A percentile compares a stretch with the other conserved stretches of the same genome.
These are phyloP conservation scores for Solanum acaule DNA, from an alignment of 257 asterid genomes.

Conservation along the genomic window DNA sequence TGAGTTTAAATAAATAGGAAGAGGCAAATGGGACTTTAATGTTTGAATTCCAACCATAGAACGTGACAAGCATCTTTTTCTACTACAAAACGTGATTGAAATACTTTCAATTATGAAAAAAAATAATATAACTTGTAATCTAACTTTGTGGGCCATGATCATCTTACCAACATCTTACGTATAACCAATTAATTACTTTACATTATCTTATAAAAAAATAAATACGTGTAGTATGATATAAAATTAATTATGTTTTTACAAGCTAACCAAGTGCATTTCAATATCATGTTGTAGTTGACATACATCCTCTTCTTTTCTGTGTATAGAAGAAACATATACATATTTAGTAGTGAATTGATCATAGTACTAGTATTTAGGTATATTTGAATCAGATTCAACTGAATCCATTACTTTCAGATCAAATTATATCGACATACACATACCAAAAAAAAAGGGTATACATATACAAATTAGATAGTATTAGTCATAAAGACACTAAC, in stretches of 20 bases:
- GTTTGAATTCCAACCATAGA: constrained; percentile 31
- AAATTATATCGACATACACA: background rate
- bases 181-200: background rate
- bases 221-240: background rate
- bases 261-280: background rate
- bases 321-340: background rate
- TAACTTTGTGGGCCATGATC: background rate
- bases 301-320: background rate
- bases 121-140: background rate
- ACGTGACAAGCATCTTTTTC: constrained; percentile 27
- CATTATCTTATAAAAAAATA: background rate
- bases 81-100: constrained; percentile 7
- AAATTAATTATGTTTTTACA: background rate
- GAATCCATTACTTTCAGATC: background rate
- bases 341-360: background rate
- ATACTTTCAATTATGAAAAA: background rate
- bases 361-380: background rate
- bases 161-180: background rate
- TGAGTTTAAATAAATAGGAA: constrained; percentile 26
- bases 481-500: background rate
- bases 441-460: background rate
- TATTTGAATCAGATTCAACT: background rate
- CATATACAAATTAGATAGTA: background rate
- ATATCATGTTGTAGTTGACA: background rate
- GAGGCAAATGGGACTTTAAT: constrained; percentile 3